These are phyloP conservation scores for Kwoniella mangroviensis DNA, from an alignment of 768 basidiomycete genomes.

Conservation along the genomic window DNA sequence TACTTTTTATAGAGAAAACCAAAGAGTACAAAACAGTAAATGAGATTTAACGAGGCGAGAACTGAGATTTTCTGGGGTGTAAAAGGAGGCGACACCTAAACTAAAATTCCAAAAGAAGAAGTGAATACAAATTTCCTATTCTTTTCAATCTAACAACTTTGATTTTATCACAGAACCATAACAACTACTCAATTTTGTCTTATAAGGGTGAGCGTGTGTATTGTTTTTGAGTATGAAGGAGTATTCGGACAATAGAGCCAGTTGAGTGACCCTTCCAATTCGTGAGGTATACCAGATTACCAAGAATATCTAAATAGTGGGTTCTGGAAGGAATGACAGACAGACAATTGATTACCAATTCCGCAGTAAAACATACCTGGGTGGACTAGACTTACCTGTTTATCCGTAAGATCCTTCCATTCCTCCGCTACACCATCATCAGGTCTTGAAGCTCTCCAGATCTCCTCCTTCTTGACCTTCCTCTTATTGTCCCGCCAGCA, in stretches of 20 bases:
- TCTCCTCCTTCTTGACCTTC: constrained; percentile 9
- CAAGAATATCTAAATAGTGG: not conserved
- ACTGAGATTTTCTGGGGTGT: too few species aligned
- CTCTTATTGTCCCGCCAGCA: constrained; percentile 7
- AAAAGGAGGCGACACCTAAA: too few species aligned
- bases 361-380: not conserved
- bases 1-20: too few species aligned
- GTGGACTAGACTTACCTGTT: not conserved
- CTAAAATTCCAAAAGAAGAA: too few species aligned
- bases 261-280: not conserved
- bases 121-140: too few species aligned
- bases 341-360: not conserved
- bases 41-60: too few species aligned
- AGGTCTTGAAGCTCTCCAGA: constrained; percentile 3
- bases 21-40: too few species aligned
- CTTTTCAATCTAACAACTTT: too few species aligned
- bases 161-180: too few species aligned
- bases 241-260: not conserved
- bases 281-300: not conserved
- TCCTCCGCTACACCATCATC: constrained; percentile 32
- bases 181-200: too few species aligned
- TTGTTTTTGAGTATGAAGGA: too few species aligned
- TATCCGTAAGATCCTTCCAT: constrained; percentile 42
- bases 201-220: too few species aligned
- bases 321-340: not conserved